A percentile compares a stretch with the other conserved stretches of the same genome.
Conservation (phyloP, 108 stramenopile species). For the Nannochloropsis gaditana region DNA sequence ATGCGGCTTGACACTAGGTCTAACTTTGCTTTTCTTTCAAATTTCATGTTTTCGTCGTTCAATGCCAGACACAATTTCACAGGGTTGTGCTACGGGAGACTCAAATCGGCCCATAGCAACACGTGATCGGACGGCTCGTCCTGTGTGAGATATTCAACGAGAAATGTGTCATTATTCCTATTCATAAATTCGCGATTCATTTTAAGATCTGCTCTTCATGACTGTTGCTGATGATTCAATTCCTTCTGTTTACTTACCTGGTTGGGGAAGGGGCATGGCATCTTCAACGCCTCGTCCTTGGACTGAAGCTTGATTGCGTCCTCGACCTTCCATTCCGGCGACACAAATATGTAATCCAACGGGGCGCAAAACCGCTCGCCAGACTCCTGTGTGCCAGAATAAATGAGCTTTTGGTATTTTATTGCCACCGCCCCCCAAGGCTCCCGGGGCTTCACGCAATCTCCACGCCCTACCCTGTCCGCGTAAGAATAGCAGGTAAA, state of each 20-base stretch:
- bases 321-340: background rate
- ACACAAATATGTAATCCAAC: constrained; percentile 81
- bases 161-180: background rate
- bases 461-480: constrained; percentile 58
- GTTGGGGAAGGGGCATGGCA: constrained; percentile 29
- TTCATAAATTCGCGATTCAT: too few relatives aligned
- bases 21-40: too few relatives aligned
- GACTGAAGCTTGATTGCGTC: constrained; percentile 1
- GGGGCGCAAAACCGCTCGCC: constrained; percentile 78
- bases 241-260: constrained; percentile 23
- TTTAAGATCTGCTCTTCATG: background rate
- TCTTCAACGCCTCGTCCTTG: background rate
- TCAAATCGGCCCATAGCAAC: constrained; percentile 37
- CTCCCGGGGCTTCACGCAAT: background rate
- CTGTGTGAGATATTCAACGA: background rate
- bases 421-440: background rate
- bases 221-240: background rate
- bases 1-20: too few relatives aligned
- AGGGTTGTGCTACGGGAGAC: background rate
- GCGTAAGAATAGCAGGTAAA: constrained; percentile 58
- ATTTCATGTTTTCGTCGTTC: too few relatives aligned
- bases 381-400: constrained; percentile 42
- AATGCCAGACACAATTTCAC: too few relatives aligned
- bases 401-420: background rate
- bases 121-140: constrained; percentile 48